Percentiles rank a stretch among this genome's conserved stretches.
Evolutionary conservation across 148 eudicot species (phyloP).

Genomic region (Bassia scoparia): DNA sequence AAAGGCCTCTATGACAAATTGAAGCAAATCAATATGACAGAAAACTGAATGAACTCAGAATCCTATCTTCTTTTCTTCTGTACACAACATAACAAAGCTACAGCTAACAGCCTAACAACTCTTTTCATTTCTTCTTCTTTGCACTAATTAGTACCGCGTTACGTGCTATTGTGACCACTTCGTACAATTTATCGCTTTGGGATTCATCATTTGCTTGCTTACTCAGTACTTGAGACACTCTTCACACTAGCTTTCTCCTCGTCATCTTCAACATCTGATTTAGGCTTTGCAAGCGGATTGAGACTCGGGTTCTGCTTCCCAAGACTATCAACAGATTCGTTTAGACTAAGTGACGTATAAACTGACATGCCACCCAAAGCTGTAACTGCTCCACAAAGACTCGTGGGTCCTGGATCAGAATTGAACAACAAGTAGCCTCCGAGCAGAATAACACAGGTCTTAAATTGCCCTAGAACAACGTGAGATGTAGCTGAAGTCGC

Average conservation of each 20-base stretch:
- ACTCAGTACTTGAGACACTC: constrained; percentile 34
- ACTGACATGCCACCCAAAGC: constrained; percentile 86
- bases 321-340: constrained; percentile 30
- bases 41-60: constrained; percentile 4
- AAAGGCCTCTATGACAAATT: not conserved
- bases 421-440: constrained; percentile 71
- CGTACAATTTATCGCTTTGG: not conserved
- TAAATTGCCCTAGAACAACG: constrained; percentile 85
- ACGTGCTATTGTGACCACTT: not conserved
- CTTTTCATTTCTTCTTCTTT: not conserved
- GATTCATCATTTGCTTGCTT: not conserved
- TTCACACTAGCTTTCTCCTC: constrained; percentile 33
- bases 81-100: constrained; percentile 22
- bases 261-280: constrained; percentile 39
- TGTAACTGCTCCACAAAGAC: constrained; percentile 66
- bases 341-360: constrained; percentile 63
- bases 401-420: constrained; percentile 75
- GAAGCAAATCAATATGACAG: not conserved
- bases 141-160: not conserved
- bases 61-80: not conserved
- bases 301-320: constrained; percentile 35
- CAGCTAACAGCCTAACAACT: not conserved
- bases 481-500: constrained; percentile 93
- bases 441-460: constrained; percentile 73
- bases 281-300: constrained; percentile 38